phyloP scores from a whole-genome alignment of 2,329 filamentous ascomycete genomes.

The Penicillium sp. region DNA sequence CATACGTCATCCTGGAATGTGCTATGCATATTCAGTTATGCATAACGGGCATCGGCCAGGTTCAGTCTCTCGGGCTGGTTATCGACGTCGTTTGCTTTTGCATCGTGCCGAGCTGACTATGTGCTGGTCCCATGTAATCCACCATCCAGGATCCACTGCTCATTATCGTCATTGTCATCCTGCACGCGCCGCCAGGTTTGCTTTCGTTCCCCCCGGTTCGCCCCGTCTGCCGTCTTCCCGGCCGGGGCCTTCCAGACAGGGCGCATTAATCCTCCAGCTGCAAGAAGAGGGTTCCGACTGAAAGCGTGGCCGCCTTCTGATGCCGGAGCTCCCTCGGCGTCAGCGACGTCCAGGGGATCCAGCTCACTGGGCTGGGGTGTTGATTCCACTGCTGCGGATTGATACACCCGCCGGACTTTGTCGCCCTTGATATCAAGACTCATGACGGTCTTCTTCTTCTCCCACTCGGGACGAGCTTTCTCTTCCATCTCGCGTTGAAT shows the following conservation, averaged over 20 bases:
- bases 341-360: constrained; percentile 11
- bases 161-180: constrained; percentile 48
- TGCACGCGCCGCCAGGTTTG: constrained; percentile 49
- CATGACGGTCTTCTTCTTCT: constrained; percentile 80
- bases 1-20: not conserved
- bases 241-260: constrained; percentile 45
- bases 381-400: constrained; percentile 34
- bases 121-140: constrained; percentile 38
- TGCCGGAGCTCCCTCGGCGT: constrained; percentile 8
- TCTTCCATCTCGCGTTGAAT: constrained; percentile 82
- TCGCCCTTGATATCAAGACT: constrained; percentile 79
- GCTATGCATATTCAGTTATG: not conserved
- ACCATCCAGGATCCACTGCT: constrained; percentile 49
- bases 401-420: constrained; percentile 63
- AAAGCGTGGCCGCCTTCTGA: constrained; percentile 35
- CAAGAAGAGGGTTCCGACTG: constrained; percentile 46
- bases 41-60: not conserved
- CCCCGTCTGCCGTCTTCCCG: constrained; percentile 22
- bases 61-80: not conserved
- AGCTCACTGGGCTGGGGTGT: constrained; percentile 18
- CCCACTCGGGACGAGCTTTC: constrained; percentile 79
- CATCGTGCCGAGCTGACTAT: not conserved
- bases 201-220: constrained; percentile 32
- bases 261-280: constrained; percentile 43
- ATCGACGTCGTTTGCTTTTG: not conserved